phyloP scores from a whole-genome alignment of 2,329 filamentous ascomycete species.

The Curvularia sp. region DNA sequence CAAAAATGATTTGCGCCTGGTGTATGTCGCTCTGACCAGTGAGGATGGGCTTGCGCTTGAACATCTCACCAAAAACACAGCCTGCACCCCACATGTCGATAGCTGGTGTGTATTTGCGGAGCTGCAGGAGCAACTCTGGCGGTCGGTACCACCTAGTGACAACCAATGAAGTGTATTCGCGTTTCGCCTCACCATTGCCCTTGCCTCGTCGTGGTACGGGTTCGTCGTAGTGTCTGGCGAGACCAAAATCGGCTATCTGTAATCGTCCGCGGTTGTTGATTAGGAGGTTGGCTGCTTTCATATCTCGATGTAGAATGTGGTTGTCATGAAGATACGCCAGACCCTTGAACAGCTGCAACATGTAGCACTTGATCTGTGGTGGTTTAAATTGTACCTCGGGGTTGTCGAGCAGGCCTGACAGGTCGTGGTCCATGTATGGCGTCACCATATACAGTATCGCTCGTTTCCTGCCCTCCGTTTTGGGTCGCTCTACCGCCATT shows the following conservation, averaged over 20 bases:
- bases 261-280: slow-evolving; percentile 94
- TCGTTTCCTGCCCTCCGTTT: slow-evolving; percentile 63
- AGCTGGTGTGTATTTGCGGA: slow-evolving; percentile 92
- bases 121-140: slow-evolving; percentile 85
- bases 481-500: slow-evolving; percentile 87
- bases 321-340: slow-evolving; percentile 85
- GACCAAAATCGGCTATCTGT: slow-evolving; percentile 96
- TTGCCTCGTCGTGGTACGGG: slow-evolving; percentile 75
- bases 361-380: slow-evolving; percentile 96
- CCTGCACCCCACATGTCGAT: slow-evolving; percentile 99
- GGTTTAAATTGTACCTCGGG: slow-evolving; percentile 86
- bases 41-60: slow-evolving; percentile 89
- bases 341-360: slow-evolving; percentile 90
- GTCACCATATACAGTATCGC: slow-evolving; percentile 98
- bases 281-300: slow-evolving; percentile 97
- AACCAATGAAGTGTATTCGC: slow-evolving; percentile 95
- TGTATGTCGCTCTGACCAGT: slow-evolving; percentile 87
- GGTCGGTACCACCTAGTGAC: slow-evolving; percentile 98
- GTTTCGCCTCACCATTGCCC: slow-evolving; percentile 81
- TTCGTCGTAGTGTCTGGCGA: slow-evolving; percentile 92
- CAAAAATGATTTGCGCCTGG: slow-evolving; percentile 93
- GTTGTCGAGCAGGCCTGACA: slow-evolving; percentile 96
- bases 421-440: slow-evolving; percentile 98
- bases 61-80: slow-evolving; percentile 99
- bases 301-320: slow-evolving; percentile 90